phyloP scores from a whole-genome alignment of 805 yeast species.

The Lipomyces starkeyi region DNA sequence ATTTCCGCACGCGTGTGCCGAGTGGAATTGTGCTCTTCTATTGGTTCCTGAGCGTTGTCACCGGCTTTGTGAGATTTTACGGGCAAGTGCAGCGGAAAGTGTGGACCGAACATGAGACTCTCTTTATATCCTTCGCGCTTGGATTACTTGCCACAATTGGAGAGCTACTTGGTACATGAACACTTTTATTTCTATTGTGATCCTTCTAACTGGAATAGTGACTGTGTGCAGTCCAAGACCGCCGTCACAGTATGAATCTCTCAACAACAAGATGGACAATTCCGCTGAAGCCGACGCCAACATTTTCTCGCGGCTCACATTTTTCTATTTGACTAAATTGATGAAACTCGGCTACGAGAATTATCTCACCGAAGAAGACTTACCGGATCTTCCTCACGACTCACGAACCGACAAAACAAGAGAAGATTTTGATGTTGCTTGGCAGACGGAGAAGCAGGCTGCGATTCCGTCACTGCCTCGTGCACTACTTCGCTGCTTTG shows the following conservation, averaged over 20 bases:
- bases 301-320: conserved; percentile 75
- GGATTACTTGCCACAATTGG: conserved; percentile 16
- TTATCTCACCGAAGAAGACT: conserved; percentile 58
- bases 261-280: conserved; percentile 45
- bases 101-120: conserved; percentile 7
- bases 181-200: not conserved
- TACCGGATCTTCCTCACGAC: conserved; percentile 76
- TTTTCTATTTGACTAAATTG: conserved; percentile 87
- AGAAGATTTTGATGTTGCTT: conserved; percentile 59
- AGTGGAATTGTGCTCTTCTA: conserved; percentile 70
- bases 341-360: conserved; percentile 76
- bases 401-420: conserved; percentile 56
- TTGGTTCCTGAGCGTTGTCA: conserved; percentile 64
- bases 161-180: conserved; percentile 17
- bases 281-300: conserved; percentile 59
- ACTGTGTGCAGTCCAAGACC: conserved; percentile 46
- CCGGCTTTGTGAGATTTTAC: conserved; percentile 23
- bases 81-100: conserved; percentile 28
- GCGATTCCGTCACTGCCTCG: conserved; percentile 57
- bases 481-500: conserved; percentile 73
- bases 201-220: conserved; percentile 14
- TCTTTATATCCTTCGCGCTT: conserved; percentile 15
- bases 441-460: conserved; percentile 67
- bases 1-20: conserved; percentile 66
- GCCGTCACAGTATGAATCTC: conserved; percentile 41